Evolutionary conservation across 768 basidiomycete genomes (phyloP).

Genomic region (Hygrophorus pudorinus): DNA sequence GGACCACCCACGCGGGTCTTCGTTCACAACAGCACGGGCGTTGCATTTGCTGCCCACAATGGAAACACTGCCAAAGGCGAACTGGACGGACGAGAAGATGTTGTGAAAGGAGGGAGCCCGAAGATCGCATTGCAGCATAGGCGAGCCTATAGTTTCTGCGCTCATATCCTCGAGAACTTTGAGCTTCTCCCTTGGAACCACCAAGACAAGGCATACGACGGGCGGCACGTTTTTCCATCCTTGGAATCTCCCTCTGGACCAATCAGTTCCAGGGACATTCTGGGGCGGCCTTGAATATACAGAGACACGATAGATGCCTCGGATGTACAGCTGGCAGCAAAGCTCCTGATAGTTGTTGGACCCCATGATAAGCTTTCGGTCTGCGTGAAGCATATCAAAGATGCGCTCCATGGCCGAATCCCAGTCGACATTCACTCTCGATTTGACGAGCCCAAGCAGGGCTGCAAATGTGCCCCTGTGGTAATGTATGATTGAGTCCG

Average conservation of each 20-base stretch:
- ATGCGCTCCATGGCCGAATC: conserved; percentile 19
- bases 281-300: not conserved
- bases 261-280: not conserved
- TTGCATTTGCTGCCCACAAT: conserved; percentile 10
- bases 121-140: conserved; percentile 17
- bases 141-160: conserved; percentile 13
- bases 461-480: conserved; percentile 22
- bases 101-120: conserved; percentile 10
- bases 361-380: conserved; percentile 19
- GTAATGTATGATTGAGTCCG: conserved; percentile 18
- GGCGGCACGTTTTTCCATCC: conserved; percentile 25
- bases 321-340: conserved; percentile 24
- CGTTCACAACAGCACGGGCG: conserved; percentile 12
- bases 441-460: conserved; percentile 19
- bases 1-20: conserved; percentile 16
- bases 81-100: conserved; percentile 18
- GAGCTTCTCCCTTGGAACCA: conserved; percentile 24
- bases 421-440: conserved; percentile 18
- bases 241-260: conserved; percentile 15
- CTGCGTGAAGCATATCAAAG: conserved; percentile 13
- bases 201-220: conserved; percentile 26
- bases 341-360: conserved; percentile 29
- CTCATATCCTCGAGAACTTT: conserved; percentile 17
- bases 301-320: conserved; percentile 16
- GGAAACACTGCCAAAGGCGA: conserved; percentile 14